These are phyloP conservation scores for Ramularia collo-cygni DNA, from an alignment of 2,329 filamentous ascomycete species.

Conservation along the genomic window DNA sequence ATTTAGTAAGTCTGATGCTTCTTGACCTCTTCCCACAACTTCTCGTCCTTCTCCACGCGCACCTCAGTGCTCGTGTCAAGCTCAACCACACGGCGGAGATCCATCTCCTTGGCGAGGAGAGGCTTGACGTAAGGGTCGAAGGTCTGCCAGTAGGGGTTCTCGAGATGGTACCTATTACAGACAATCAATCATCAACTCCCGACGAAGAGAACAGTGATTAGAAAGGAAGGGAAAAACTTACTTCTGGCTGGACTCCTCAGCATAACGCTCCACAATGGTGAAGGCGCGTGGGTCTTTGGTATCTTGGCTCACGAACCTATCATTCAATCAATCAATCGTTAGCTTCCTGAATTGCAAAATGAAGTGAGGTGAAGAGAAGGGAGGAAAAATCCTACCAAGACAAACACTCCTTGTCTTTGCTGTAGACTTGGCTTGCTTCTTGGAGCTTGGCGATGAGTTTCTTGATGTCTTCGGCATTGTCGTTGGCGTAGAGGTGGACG, in stretches of 20 bases:
- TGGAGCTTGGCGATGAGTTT: constrained; percentile 66
- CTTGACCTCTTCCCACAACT: constrained; percentile 30
- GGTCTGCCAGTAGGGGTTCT: constrained; percentile 68
- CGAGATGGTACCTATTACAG: constrained; percentile 37
- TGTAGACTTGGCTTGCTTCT: constrained; percentile 67
- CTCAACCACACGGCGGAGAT: constrained; percentile 61
- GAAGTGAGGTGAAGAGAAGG: not conserved
- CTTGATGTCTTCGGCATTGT: constrained; percentile 54
- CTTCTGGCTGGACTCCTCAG: constrained; percentile 50
- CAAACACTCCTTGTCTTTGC: constrained; percentile 60
- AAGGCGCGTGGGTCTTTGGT: constrained; percentile 61
- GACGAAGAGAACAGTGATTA: too few species aligned
- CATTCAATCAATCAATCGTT: too few species aligned
- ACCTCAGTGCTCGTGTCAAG: constrained; percentile 48
- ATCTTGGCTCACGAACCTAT: constrained; percentile 73
- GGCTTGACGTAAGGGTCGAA: constrained; percentile 69
- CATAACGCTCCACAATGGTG: constrained; percentile 69
- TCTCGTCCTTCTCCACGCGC: constrained; percentile 27
- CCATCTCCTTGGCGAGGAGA: constrained; percentile 61
- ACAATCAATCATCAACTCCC: too few species aligned
- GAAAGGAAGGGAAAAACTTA: constrained; percentile 35
- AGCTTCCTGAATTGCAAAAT: not conserved
- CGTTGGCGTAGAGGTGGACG: constrained; percentile 64
- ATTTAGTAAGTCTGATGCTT: constrained; percentile 27
- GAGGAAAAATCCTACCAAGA: constrained; percentile 24